phyloP scores from a whole-genome alignment of 2,329 filamentous ascomycete genomes.

The Cercospora zeae-maydis region DNA sequence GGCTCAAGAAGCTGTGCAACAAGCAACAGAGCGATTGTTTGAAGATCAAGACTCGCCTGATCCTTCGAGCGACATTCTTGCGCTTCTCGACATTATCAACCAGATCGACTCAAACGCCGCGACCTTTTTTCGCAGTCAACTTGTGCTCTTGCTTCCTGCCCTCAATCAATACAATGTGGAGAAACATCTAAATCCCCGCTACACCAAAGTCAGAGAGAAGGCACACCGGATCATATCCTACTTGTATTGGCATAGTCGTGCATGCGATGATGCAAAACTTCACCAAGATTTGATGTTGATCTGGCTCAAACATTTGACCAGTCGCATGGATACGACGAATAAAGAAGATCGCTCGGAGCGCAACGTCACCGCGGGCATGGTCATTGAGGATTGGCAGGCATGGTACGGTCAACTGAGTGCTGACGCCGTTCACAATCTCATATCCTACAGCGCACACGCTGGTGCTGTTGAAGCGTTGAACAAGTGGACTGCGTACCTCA shows the following conservation, averaged over 20 bases:
- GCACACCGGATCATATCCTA: constrained; percentile 11
- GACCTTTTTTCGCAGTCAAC: background rate
- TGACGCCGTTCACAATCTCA: constrained; percentile 20
- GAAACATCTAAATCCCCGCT: background rate
- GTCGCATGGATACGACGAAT: background rate
- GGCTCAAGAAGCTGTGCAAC: constrained; percentile 1
- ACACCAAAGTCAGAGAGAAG: background rate
- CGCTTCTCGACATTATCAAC: background rate
- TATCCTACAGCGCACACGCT: constrained; percentile 34
- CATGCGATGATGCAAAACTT: constrained; percentile 8
- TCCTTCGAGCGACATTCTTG: background rate
- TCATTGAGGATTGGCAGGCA: constrained; percentile 30
- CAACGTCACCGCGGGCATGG: constrained; percentile 11
- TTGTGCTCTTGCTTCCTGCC: background rate
- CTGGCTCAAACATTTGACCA: constrained; percentile 6
- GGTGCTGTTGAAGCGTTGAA: constrained; percentile 37
- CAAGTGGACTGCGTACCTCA: constrained; percentile 35
- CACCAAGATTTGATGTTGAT: constrained; percentile 11
- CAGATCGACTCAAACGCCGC: background rate
- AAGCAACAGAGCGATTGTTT: background rate
- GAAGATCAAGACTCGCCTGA: background rate
- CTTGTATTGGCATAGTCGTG: constrained; percentile 10
- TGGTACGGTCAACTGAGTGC: constrained; percentile 23
- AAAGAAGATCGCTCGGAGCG: constrained; percentile 3
- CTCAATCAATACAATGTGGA: background rate